phyloP scores from a whole-genome alignment of 1,284 basidiomycete genomes.

The Puccinia hordei region DNA sequence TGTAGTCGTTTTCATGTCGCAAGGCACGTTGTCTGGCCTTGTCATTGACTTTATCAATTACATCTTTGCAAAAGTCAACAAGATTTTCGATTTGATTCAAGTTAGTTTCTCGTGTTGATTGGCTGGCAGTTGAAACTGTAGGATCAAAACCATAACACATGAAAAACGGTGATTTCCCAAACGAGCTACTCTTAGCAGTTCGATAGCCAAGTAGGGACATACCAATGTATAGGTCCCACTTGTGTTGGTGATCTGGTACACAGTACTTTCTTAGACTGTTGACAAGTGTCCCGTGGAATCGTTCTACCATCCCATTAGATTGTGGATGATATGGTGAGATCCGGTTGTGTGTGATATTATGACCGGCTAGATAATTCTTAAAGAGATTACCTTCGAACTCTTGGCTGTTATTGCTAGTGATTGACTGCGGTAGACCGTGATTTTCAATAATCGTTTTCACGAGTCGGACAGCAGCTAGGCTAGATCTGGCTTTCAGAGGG shows the following conservation, averaged over 20 bases:
- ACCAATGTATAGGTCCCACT: no score
- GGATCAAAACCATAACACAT: no score
- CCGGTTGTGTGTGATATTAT: slow-evolving; percentile 7
- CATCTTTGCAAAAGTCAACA: background rate
- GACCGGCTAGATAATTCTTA: background rate
- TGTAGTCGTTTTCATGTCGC: background rate
- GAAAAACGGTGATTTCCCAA: no score
- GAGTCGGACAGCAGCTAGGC: background rate
- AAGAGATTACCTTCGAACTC: no score
- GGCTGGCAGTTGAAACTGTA: no score
- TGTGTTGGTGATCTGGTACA: no score
- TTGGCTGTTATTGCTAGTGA: background rate
- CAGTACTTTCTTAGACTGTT: background rate
- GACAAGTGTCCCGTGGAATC: slow-evolving; percentile 1
- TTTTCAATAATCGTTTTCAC: background rate
- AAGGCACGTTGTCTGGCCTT: background rate
- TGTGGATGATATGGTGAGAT: slow-evolving; percentile 18
- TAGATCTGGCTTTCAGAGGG: background rate
- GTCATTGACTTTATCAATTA: background rate
- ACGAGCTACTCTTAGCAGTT: no score
- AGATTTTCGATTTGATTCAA: background rate
- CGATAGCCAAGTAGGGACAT: no score
- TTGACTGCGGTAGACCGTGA: background rate
- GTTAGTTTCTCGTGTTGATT: no score
- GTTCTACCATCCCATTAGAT: slow-evolving; percentile 11